Conservation (phyloP, 805 yeast species). For the Metschnikowia shivogae region DNA sequence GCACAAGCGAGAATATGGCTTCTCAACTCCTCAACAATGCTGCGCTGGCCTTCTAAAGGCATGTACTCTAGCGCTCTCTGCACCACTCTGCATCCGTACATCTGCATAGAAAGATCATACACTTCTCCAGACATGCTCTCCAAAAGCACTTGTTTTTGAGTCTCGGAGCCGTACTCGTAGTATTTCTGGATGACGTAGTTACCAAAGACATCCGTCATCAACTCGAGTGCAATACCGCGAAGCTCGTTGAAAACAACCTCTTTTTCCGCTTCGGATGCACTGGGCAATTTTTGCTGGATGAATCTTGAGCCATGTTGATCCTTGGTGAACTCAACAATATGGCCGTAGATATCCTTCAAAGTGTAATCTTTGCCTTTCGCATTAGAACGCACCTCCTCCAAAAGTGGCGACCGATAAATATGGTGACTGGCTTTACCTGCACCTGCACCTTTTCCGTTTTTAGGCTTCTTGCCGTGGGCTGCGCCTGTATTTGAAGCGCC, state of each 20-base stretch:
- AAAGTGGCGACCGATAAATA: conserved; percentile 68
- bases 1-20: conserved; percentile 54
- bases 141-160: conserved; percentile 66
- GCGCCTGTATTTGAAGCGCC: not conserved
- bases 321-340: conserved; percentile 84
- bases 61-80: conserved; percentile 86
- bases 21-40: conserved; percentile 66
- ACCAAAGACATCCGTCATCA: conserved; percentile 97
- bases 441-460: conserved; percentile 13
- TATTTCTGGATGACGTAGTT: conserved; percentile 94
- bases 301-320: conserved; percentile 98
- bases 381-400: conserved; percentile 80
- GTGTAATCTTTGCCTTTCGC: conserved; percentile 53
- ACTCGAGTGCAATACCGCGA: conserved; percentile 63
- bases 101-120: conserved; percentile 74
- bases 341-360: conserved; percentile 75
- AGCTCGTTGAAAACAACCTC: conserved; percentile 83
- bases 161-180: conserved; percentile 73
- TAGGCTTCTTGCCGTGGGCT: conserved; percentile 12
- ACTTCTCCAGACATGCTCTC: conserved; percentile 72
- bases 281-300: conserved; percentile 81
- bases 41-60: conserved; percentile 57
- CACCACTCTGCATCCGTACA: conserved; percentile 98
- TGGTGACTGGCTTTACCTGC: conserved; percentile 33
- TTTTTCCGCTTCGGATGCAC: conserved; percentile 62